phyloP scores from a whole-genome alignment of 768 basidiomycete species.

The Russula compacta region DNA sequence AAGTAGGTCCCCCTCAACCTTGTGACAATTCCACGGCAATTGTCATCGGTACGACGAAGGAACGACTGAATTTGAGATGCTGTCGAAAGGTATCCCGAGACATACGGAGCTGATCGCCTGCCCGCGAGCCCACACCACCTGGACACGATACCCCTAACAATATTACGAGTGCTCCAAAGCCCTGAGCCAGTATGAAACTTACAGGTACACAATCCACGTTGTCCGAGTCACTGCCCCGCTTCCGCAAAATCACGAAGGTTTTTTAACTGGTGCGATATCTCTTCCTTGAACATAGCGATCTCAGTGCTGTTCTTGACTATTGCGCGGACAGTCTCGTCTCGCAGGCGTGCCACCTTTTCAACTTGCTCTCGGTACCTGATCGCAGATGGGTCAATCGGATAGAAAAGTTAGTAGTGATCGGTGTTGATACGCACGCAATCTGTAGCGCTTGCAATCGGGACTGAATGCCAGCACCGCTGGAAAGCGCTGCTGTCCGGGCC shows the following conservation, averaged over 20 bases:
- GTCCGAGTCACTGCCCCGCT: constrained; percentile 29
- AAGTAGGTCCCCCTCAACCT: too few species aligned
- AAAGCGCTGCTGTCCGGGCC: constrained; percentile 65
- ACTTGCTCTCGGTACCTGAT: constrained; percentile 69
- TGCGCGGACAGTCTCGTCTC: constrained; percentile 71
- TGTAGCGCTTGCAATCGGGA: constrained; percentile 67
- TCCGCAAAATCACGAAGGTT: constrained; percentile 63
- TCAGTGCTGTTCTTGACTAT: constrained; percentile 82
- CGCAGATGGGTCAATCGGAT: neutral
- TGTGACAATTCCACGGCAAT: too few species aligned
- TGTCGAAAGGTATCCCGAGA: too few species aligned
- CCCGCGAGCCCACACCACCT: neutral
- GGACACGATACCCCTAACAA: neutral
- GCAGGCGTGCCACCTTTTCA: constrained; percentile 62
- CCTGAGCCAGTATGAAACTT: too few species aligned
- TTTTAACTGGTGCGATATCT: constrained; percentile 60
- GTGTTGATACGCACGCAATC: constrained; percentile 48
- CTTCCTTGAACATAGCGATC: constrained; percentile 72
- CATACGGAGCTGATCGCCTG: neutral
- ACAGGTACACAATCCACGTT: neutral
- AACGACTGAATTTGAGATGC: too few species aligned
- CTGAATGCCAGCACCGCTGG: constrained; percentile 78
- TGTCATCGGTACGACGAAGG: too few species aligned
- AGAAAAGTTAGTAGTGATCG: constrained; percentile 1
- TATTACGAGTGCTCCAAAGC: neutral